These are phyloP conservation scores for Ogataea allantospora DNA, from an alignment of 805 yeast species.

Conservation along the genomic window DNA sequence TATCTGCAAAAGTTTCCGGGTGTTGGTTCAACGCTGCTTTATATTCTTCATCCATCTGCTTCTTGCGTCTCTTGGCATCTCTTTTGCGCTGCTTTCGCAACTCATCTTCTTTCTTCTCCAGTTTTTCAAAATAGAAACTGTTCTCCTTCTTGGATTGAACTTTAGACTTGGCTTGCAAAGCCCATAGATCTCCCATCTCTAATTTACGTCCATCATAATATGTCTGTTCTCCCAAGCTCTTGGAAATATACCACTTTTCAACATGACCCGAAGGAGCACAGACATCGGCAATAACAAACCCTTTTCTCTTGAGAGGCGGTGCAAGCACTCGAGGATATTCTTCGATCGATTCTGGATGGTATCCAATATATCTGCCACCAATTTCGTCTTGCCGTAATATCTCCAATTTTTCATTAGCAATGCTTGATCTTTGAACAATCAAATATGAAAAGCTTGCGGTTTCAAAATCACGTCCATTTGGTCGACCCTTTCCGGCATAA, in stretches of 20 bases:
- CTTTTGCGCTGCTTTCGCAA: slow-evolving; percentile 25
- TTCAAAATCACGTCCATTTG: slow-evolving; percentile 68
- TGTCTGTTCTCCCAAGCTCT: slow-evolving; percentile 65
- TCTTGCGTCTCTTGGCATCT: slow-evolving; percentile 25
- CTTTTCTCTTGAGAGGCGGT: slow-evolving; percentile 73
- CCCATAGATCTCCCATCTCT: slow-evolving; percentile 86
- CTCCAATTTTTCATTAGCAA: slow-evolving; percentile 33
- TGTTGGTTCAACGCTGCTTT: slow-evolving; percentile 24
- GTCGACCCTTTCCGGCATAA: slow-evolving; percentile 74
- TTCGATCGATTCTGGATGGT: slow-evolving; percentile 25
- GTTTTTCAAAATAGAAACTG: slow-evolving; percentile 29
- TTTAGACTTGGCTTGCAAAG: slow-evolving; percentile 59
- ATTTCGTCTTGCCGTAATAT: slow-evolving; percentile 17
- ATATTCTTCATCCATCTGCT: slow-evolving; percentile 26
- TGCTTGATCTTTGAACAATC: slow-evolving; percentile 58
- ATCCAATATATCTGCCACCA: slow-evolving; percentile 27
- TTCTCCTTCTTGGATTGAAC: slow-evolving; percentile 37
- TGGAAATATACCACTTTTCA: slow-evolving; percentile 87
- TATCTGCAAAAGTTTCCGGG: slow-evolving; percentile 23
- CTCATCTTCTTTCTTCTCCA: slow-evolving; percentile 36
- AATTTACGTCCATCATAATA: slow-evolving; percentile 92
- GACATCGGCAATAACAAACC: slow-evolving; percentile 75
- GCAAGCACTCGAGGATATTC: slow-evolving; percentile 74
- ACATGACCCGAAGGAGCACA: slow-evolving; percentile 78
- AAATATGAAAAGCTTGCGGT: slow-evolving; percentile 71